Base-by-base conservation (phyloP, 768 basidiomycete species). In the Russula abietina region DNA sequence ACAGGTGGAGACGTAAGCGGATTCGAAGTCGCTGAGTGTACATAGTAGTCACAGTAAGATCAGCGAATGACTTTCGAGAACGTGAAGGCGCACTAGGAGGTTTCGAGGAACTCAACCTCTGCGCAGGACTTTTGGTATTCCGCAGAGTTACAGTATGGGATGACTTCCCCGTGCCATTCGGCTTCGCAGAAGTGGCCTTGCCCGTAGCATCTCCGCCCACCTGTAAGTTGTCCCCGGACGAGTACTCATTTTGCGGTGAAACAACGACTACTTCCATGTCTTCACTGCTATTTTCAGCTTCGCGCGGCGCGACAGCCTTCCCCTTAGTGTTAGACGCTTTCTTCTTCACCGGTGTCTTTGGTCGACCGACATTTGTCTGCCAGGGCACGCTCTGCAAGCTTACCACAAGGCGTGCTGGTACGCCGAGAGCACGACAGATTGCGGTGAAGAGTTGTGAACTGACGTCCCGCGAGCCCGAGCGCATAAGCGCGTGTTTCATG, bases 361-460 rank as follows among this genome's bases (percentile, higher is more conserved):
- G 76, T 69, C 84, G 86, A 4, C 84, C 84, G 17, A 83, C 77
- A 33, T 77, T 75, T 22, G 84, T 83, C 71, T 93, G 83, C 94
- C 94, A 98, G 11, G 93, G 92, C 11, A 98, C 85, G 57, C 91
- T 86, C 74, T 98, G 96, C 49, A 99, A 74, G 70, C 92, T 96
- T 66, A 88, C 87, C 11, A 98, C 89, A 56, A 98, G 78, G 52
- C 97, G 79, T 7, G 93, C 83, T 0, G 94, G 94, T 22, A 98
- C 84, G 12, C 86, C 88, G 7, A 98, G 79, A 7, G 86, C 91
- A 24, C 97, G 81, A 72, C 93, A 92, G 0, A 97, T 77, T 1
- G 91, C 86, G 5, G 93, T 95, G 72, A 98, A 98, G 4, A 98
- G 80, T 68, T 96, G 93, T 0, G 93, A 89, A 61, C 89, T 89